Conservation (phyloP, 495 filamentous ascomycete species). For the Annulohypoxylon nitens region DNA sequence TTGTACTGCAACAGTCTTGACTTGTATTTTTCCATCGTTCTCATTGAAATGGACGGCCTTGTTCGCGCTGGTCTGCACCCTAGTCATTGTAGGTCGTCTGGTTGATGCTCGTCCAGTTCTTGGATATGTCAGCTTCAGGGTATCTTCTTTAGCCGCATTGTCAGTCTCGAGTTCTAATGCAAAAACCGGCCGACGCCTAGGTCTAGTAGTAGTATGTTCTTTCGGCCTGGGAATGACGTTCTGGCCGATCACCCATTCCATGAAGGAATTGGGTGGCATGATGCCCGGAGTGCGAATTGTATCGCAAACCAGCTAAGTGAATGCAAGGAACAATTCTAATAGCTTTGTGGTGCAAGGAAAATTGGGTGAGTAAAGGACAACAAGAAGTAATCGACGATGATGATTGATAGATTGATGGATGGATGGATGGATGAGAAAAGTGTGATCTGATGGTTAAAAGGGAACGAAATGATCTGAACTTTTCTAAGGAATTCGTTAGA, state of each 20-base stretch:
- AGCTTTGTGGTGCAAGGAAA: background rate
- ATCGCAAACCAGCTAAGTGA: background rate
- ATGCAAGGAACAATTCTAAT: background rate
- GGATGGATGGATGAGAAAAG: background rate
- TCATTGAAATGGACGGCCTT: constrained; percentile 43
- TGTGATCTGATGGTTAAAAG: background rate
- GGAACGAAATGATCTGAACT: background rate
- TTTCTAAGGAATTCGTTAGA: constrained; percentile 12
- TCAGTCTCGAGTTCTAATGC: constrained; percentile 55
- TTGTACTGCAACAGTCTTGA: constrained; percentile 35
- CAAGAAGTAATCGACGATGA: background rate
- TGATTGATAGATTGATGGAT: background rate
- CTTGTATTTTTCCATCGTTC: constrained; percentile 37
- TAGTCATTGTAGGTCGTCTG: background rate
- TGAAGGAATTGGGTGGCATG: constrained; percentile 49
- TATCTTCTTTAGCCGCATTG: constrained; percentile 54
- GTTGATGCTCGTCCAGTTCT: constrained; percentile 27
- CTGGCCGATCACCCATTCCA: constrained; percentile 60
- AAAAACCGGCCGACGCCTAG: constrained; percentile 38
- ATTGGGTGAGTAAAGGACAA: background rate
- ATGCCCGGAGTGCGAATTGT: constrained; percentile 4
- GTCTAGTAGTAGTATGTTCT: background rate
- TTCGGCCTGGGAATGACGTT: constrained; percentile 40
- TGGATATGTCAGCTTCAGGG: constrained; percentile 55
- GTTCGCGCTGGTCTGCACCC: constrained; percentile 7